Evolutionary conservation across 306 rosid species (phyloP).

Genomic region (Pyrus communis): DNA sequence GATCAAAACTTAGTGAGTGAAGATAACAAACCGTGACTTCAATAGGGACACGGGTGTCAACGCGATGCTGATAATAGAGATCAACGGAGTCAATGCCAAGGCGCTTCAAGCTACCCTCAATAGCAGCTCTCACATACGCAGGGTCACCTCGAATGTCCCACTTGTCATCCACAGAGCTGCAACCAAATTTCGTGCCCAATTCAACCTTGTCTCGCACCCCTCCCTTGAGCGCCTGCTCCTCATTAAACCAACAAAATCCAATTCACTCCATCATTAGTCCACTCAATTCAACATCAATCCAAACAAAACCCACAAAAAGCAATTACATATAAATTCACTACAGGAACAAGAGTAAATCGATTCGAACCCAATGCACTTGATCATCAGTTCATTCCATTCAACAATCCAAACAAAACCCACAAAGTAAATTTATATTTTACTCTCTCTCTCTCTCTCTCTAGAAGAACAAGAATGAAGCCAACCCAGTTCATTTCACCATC

Average conservation of each 20-base stretch:
- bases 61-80: slow-evolving; percentile 71
- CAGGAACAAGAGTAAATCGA: not conserved
- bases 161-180: no score
- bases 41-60: slow-evolving; percentile 57
- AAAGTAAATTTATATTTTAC: not conserved
- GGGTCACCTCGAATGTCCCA: slow-evolving; percentile 40
- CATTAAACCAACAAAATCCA: not conserved
- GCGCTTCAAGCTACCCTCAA: slow-evolving; percentile 61
- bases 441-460: not conserved
- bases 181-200: slow-evolving; percentile 58
- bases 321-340: not conserved
- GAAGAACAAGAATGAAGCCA: not conserved
- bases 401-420: not conserved
- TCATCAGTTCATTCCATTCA: not conserved
- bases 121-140: slow-evolving; percentile 52
- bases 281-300: not conserved
- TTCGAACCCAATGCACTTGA: not conserved
- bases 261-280: not conserved
- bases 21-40: slow-evolving; percentile 55
- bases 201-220: slow-evolving; percentile 36
- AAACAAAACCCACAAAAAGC: not conserved
- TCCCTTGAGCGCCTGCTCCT: slow-evolving; percentile 32
- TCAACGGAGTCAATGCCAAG: slow-evolving; percentile 47
- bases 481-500: not conserved
- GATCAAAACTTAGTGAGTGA: not conserved